phyloP scores from a whole-genome alignment of 2,329 filamentous ascomycete species.

The Teratosphaeria epicoccoides region DNA sequence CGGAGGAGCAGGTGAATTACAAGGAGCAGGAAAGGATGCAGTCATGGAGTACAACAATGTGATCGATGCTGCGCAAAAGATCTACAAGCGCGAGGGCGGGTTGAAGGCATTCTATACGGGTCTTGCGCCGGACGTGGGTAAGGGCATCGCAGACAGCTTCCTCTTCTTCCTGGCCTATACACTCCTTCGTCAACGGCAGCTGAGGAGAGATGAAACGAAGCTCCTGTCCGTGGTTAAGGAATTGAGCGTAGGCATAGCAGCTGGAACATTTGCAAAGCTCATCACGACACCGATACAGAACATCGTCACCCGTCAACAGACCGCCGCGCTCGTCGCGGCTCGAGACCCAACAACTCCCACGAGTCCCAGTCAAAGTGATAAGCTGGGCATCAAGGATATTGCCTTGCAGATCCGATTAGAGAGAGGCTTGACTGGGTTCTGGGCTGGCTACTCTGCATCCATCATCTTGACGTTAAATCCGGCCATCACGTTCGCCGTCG shows the following conservation, averaged over 20 bases:
- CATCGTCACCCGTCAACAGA: conserved; percentile 73
- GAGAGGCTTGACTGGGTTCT: conserved; percentile 65
- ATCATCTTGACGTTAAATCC: conserved; percentile 76
- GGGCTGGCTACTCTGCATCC: conserved; percentile 77
- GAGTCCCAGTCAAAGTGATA: conserved; percentile 14
- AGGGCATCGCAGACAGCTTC: conserved; percentile 57
- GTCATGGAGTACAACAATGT: conserved; percentile 51
- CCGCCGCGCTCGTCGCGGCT: conserved; percentile 43
- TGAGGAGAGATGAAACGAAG: conserved; percentile 28
- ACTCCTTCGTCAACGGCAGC: conserved; percentile 39
- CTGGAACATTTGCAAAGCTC: conserved; percentile 63
- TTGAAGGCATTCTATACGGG: conserved; percentile 54
- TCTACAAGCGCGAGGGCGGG: conserved; percentile 62
- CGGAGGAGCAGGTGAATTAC: conserved; percentile 26
- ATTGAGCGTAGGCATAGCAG: conserved; percentile 59
- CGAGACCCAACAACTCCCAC: conserved; percentile 26
- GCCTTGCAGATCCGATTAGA: conserved; percentile 53
- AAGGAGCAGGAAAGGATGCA: conserved; percentile 23
- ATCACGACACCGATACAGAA: conserved; percentile 74
- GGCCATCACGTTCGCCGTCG: conserved; percentile 73
- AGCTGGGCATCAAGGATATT: conserved; percentile 43
- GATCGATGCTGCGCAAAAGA: conserved; percentile 58
- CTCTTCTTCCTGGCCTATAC: conserved; percentile 79
- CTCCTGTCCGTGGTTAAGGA: conserved; percentile 57
- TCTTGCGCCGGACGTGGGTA: conserved; percentile 33